Conservation (phyloP, 805 yeast species). For the Barnettozyma salicaria region DNA sequence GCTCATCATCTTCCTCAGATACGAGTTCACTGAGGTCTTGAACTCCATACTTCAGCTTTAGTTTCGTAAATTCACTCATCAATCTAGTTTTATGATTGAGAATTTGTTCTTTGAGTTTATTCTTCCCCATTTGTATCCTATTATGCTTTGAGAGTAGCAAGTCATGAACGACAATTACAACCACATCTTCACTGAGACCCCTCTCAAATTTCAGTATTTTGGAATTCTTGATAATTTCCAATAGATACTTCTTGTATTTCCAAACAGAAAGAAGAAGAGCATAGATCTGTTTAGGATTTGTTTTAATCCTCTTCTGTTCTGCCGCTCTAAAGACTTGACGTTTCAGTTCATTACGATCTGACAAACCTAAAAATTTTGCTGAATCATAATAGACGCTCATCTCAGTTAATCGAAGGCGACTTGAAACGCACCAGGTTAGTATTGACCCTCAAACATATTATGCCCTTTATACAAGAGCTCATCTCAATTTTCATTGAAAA, state of each 20-base stretch:
- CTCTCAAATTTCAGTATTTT: conserved; percentile 53
- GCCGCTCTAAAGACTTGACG: conserved; percentile 41
- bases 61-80: conserved; percentile 72
- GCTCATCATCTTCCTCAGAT: conserved; percentile 27
- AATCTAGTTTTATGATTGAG: conserved; percentile 74
- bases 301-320: conserved; percentile 40
- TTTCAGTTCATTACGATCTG: conserved; percentile 9
- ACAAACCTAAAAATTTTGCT: conserved; percentile 6
- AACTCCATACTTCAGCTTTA: conserved; percentile 69
- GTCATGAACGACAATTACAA: conserved; percentile 73
- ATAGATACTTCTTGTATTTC: conserved; percentile 60
- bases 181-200: conserved; percentile 46
- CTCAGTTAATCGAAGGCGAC: too few species aligned
- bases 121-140: conserved; percentile 84
- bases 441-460: too few species aligned
- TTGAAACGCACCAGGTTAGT: too few species aligned
- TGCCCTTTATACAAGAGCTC: too few species aligned
- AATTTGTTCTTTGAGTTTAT: conserved; percentile 76
- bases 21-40: conserved; percentile 46
- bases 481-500: not conserved
- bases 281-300: conserved; percentile 78
- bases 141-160: conserved; percentile 68
- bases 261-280: conserved; percentile 79
- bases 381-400: conserved; percentile 13
- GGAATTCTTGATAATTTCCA: conserved; percentile 57